These are phyloP conservation scores for Kluyveromyces lactis DNA, from an alignment of 805 yeast species.

Conservation along the genomic window DNA sequence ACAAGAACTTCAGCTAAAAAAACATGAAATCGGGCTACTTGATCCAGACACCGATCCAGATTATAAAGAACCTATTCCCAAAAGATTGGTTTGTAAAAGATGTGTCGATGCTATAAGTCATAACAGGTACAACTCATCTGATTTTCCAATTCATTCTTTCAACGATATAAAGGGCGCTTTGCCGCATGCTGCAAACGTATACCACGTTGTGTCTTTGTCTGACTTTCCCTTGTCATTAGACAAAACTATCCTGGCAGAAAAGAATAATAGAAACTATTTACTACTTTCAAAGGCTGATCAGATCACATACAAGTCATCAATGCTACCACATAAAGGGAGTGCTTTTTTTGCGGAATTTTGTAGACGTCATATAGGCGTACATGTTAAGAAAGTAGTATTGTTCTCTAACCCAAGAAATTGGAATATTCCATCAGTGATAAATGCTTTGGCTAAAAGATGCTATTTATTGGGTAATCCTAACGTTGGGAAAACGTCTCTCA, in stretches of 20 bases:
- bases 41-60: constrained; percentile 5
- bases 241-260: constrained; percentile 11
- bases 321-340: constrained; percentile 17
- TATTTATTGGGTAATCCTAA: constrained; percentile 61
- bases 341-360: constrained; percentile 29
- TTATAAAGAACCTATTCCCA: not conserved
- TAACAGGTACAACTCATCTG: constrained; percentile 33
- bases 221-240: constrained; percentile 66
- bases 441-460: constrained; percentile 24
- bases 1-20: constrained; percentile 20
- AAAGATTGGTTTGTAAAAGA: constrained; percentile 39
- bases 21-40: constrained; percentile 8
- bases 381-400: constrained; percentile 20
- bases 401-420: constrained; percentile 22
- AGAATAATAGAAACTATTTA: constrained; percentile 10
- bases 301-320: constrained; percentile 15
- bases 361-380: constrained; percentile 21
- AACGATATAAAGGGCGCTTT: constrained; percentile 26
- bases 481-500: constrained; percentile 59
- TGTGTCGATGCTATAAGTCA: constrained; percentile 46
- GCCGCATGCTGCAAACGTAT: constrained; percentile 40
- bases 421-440: constrained; percentile 19
- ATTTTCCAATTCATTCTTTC: constrained; percentile 22
- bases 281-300: constrained; percentile 29
- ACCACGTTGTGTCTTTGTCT: constrained; percentile 55